Base-by-base conservation (phyloP, 805 yeast genomes). In the Candida corydali region DNA sequence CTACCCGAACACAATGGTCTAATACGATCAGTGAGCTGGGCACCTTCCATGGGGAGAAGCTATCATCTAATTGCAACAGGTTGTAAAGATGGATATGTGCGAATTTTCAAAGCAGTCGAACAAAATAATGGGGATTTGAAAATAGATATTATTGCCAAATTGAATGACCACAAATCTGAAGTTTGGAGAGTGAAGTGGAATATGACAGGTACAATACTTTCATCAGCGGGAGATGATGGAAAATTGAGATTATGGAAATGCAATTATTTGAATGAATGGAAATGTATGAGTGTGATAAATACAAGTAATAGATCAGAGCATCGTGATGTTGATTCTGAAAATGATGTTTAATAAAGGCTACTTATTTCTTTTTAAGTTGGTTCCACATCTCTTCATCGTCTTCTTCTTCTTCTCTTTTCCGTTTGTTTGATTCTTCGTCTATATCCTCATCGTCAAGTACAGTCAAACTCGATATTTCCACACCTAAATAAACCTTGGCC, bases 101-200 rank as follows among this genome's bases (percentile, higher is more conserved):
- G 98, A 36, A 81, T 93, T 3, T 91, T 82, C 69, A 86, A 84
- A 57, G 67, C 88, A 5, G 46, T 52, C 22, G 44, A 50, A 23
- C 29, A 30, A 14, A 5, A 11, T 2, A 46, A 37, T 27, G 54
- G 51, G 3, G 59, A 51, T 34, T 57, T 61, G 40, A 64, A 69
- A 24, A 75, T 85, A 10, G 85, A 80, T 43, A 65, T 77, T 11
- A 53, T 84, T 32, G 82, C 86, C 32, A 77, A 77, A 47, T 77
- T 84, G 44, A 79, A 72, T 42, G 93, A 84, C 54, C 95, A 86
- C 54, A 74, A 77, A 42, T 82, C 84, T 38, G 95, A 93, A 59
- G 96, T 93, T 1, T 93, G 99, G 98, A 75, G 89, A 26, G 98
- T 93, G 1, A 75, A 85, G 18, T 93, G 98, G 98, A 93, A 93